These are phyloP conservation scores for Chrysanthemum seticuspe DNA, from an alignment of 129 eudicot species.

Conservation along the genomic window DNA sequence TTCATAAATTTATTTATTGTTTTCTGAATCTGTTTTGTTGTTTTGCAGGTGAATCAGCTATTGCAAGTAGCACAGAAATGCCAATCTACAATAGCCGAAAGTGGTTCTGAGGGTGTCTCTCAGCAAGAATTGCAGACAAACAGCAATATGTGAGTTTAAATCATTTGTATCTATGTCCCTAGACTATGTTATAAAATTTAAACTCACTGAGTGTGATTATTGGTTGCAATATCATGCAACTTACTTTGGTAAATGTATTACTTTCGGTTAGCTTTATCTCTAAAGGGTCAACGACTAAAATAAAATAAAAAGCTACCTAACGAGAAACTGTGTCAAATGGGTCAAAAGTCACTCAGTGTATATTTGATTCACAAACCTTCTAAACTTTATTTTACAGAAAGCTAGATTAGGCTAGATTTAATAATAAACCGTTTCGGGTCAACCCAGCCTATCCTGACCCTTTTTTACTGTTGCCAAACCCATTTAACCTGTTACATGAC, in stretches of 20 bases:
- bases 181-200: background rate
- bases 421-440: background rate
- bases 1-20: background rate
- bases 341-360: background rate
- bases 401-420: too few species aligned
- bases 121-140: conserved; percentile 83
- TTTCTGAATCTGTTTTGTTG: background rate
- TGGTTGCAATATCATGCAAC: background rate
- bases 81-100: conserved; percentile 78
- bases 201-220: background rate
- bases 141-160: conserved; percentile 71
- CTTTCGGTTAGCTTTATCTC: too few species aligned
- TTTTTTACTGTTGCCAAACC: too few species aligned
- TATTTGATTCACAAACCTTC: background rate
- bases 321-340: background rate
- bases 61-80: conserved; percentile 93
- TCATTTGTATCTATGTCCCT: background rate
- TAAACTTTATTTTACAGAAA: too few species aligned
- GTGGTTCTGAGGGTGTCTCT: conserved; percentile 82
- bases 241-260: too few species aligned
- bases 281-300: too few species aligned
- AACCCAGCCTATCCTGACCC: background rate
- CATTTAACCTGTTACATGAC: background rate
- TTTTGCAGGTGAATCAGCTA: conserved; percentile 79
- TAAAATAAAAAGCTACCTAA: too few species aligned